Evolutionary conservation across 2,329 filamentous ascomycete genomes (phyloP).

Genomic region (Ustilaginoidea virens): DNA sequence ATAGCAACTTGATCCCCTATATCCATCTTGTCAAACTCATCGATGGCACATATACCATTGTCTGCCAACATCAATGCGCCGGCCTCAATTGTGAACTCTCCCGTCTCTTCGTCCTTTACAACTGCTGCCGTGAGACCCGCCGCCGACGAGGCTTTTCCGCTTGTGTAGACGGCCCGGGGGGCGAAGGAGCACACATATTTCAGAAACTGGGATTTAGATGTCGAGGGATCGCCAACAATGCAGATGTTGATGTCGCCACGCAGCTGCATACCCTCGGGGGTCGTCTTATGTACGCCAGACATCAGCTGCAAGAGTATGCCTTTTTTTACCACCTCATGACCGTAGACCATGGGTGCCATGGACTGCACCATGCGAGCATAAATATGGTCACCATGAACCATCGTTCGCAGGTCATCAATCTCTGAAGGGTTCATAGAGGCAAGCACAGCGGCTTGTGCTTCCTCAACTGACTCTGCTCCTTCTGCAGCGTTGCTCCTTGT

Average conservation of each 20-base stretch:
- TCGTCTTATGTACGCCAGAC: slow-evolving; percentile 87
- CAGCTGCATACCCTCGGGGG: slow-evolving; percentile 85
- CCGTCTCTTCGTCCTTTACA: slow-evolving; percentile 95
- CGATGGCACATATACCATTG: slow-evolving; percentile 94
- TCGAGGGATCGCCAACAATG: slow-evolving; percentile 92
- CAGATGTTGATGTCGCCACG: slow-evolving; percentile 98
- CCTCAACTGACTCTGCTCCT: slow-evolving; percentile 55
- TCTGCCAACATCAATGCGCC: slow-evolving; percentile 95
- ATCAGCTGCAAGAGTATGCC: slow-evolving; percentile 86
- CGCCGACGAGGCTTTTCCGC: slow-evolving; percentile 91
- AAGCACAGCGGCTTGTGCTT: slow-evolving; percentile 76
- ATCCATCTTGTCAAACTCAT: slow-evolving; percentile 99
- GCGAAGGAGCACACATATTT: slow-evolving; percentile 97
- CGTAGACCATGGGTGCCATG: slow-evolving; percentile 91
- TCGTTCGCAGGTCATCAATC: slow-evolving; percentile 77
- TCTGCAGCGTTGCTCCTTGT: slow-evolving; percentile 49
- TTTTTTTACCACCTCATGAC: slow-evolving; percentile 96
- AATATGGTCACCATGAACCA: slow-evolving; percentile 93
- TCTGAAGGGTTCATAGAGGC: slow-evolving; percentile 73
- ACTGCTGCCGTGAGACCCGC: slow-evolving; percentile 95
- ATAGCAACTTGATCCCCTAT: slow-evolving; percentile 94
- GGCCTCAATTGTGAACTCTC: slow-evolving; percentile 96
- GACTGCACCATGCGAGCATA: slow-evolving; percentile 87
- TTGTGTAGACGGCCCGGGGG: slow-evolving; percentile 94
- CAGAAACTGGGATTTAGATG: slow-evolving; percentile 93